These are phyloP conservation scores for Macrotyloma uniflorum DNA, from an alignment of 306 rosid species.

Conservation along the genomic window DNA sequence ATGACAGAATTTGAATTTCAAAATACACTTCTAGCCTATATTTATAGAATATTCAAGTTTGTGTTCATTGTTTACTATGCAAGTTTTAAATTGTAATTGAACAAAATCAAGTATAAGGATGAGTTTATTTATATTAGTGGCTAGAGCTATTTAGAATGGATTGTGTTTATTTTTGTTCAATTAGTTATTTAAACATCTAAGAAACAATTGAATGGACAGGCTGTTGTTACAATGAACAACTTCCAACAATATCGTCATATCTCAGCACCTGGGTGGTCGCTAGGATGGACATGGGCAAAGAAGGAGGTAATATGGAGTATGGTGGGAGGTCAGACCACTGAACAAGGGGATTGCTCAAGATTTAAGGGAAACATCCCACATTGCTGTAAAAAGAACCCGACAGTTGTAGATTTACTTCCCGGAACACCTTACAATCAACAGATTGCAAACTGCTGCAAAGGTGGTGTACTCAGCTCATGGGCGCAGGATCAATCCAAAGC, in stretches of 20 bases:
- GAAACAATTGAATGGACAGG: slow-evolving; percentile 53
- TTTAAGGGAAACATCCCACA: slow-evolving; percentile 62
- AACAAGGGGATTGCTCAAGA: slow-evolving; percentile 91
- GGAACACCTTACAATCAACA: slow-evolving; percentile 90
- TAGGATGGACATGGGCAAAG: slow-evolving; percentile 90
- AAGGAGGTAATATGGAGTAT: slow-evolving; percentile 86
- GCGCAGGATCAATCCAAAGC: slow-evolving; percentile 72
- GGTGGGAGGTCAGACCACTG: slow-evolving; percentile 79
- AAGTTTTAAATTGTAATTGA: neutral
- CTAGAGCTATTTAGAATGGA: slow-evolving; percentile 17
- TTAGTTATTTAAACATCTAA: slow-evolving; percentile 32
- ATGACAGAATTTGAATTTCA: slow-evolving; percentile 17
- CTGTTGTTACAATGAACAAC: slow-evolving; percentile 71
- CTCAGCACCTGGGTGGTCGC: slow-evolving; percentile 78
- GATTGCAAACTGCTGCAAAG: slow-evolving; percentile 84
- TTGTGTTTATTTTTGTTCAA: slow-evolving; percentile 3
- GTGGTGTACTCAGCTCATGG: slow-evolving; percentile 85
- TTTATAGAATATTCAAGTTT: neutral
- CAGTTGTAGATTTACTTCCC: slow-evolving; percentile 73
- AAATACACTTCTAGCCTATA: neutral
- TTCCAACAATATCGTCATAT: slow-evolving; percentile 86
- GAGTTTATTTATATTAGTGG: slow-evolving; percentile 10
- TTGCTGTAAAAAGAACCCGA: slow-evolving; percentile 77
- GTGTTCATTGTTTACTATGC: neutral
- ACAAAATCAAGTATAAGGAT: neutral